These are phyloP conservation scores for Aphanomyces stellatus DNA, from an alignment of 352 stramenopile genomes.

Conservation along the genomic window DNA sequence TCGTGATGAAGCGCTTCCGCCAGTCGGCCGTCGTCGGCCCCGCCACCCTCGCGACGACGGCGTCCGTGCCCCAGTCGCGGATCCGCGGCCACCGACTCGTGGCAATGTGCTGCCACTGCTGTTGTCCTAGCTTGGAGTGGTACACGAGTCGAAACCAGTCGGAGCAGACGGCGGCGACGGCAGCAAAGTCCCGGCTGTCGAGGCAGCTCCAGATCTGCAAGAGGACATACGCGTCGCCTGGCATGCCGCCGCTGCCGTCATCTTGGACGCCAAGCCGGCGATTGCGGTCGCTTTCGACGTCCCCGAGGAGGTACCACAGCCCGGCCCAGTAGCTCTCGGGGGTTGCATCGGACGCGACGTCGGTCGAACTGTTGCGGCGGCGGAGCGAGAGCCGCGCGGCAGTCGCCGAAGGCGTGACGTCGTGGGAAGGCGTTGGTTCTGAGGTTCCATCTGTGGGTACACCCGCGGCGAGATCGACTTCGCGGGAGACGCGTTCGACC, in stretches of 20 bases:
- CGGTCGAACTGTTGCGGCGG: neutral
- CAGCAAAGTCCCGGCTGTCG: conserved; percentile 16
- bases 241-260: neutral
- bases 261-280: neutral
- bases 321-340: conserved; percentile 15
- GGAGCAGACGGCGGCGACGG: conserved; percentile 10
- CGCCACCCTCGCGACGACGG: neutral
- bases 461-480: neutral
- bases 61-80: neutral
- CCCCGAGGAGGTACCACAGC: conserved; percentile 13
- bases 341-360: neutral
- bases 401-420: neutral
- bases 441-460: neutral
- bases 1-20: conserved; percentile 12
- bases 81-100: neutral
- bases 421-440: neutral
- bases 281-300: conserved; percentile 15
- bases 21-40: neutral
- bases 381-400: neutral
- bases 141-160: conserved; percentile 19
- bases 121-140: conserved; percentile 16
- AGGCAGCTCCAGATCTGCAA: conserved; percentile 18
- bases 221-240: conserved; percentile 14
- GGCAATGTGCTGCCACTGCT: conserved; percentile 15
- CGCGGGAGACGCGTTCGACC: neutral